Base-by-base conservation (phyloP, 129 eudicot species). In the Heracleum sosnowskyi region DNA sequence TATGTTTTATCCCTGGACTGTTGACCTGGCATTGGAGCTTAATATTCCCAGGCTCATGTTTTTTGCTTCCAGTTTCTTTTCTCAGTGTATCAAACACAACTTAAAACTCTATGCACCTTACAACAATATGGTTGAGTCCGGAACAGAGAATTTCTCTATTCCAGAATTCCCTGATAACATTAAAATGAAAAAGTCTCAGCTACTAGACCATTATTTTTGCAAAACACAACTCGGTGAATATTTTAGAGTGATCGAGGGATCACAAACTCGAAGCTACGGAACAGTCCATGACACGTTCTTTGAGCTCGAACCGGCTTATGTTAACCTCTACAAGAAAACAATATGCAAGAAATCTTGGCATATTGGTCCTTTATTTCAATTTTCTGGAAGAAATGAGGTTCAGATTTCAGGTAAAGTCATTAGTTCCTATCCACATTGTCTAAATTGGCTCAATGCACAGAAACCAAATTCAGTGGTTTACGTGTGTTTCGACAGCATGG, bases 401-500 rank as follows among this genome's bases (percentile, higher is more conserved):
- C 73, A 33, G 57, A 34, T 18, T 3, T 4, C 31, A n/a, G n/a
- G 34, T 31, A 0, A 28, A 0, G 11, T n/a, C 16, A 29, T 0
- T n/a, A 1, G 18, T 34, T 78, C 82, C 33, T 1, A 68, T 18
- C 71, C 79, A 34, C 36, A 4, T 35, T 66, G 80, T 45, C 74
- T 86, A 29, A 63, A 66, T 70, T 88, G 92, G 90, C 83, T 88
- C 12, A 84, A 88, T 17, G 5, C 60, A 46, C 85, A 79, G 64
- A 71, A 46, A n/a, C 81, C 74, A 8, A 44, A 80, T 7, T 79
- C 86, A 7, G 88, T 86, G 4, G 79, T 88, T 35, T 88, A 74
- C 74, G 79, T 77, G 70, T 84, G 86, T 63, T 89, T 89, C 9
- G 91, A 91, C 5, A 89, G 91, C 33, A 36, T 87, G 80, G 84